A percentile compares a stretch with the other conserved stretches of the same genome.
Evolutionary conservation across 1,284 basidiomycete genomes (phyloP).

Genomic region (Sporisorium iseilematis-ciliati): DNA sequence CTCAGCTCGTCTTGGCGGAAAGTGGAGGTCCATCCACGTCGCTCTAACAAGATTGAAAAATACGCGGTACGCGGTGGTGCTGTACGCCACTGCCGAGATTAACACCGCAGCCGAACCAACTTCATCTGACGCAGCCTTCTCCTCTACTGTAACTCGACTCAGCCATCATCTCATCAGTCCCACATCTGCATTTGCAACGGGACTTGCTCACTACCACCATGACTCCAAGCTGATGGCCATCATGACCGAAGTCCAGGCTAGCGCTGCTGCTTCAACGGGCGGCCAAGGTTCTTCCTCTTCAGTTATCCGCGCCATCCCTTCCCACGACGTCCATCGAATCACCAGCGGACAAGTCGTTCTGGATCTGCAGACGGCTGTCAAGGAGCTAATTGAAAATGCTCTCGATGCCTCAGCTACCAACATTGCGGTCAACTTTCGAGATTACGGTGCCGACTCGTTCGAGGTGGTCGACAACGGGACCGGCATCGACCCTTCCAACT

Average conservation of each 20-base stretch:
- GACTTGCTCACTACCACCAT: neutral
- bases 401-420: conserved; percentile 89
- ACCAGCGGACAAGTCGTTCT: conserved; percentile 95
- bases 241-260: neutral
- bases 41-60: conserved; percentile 14
- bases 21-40: neutral
- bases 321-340: conserved; percentile 71
- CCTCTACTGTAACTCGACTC: neutral
- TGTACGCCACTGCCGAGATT: conserved; percentile 30
- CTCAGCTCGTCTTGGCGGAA: neutral
- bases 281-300: neutral
- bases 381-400: conserved; percentile 96
- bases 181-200: neutral
- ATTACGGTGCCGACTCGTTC: conserved; percentile 85
- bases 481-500: conserved; percentile 83
- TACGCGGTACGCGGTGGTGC: conserved; percentile 24
- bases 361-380: conserved; percentile 90
- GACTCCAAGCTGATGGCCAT: neutral
- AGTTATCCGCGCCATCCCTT: conserved; percentile 55
- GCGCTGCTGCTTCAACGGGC: neutral
- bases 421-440: conserved; percentile 89
- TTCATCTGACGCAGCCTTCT: conserved; percentile 8
- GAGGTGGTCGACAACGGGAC: conserved; percentile 94
- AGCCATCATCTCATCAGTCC: neutral
- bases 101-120: conserved; percentile 6